phyloP scores from a whole-genome alignment of 2,329 filamentous ascomycete species.

The Penicillium sp. region DNA sequence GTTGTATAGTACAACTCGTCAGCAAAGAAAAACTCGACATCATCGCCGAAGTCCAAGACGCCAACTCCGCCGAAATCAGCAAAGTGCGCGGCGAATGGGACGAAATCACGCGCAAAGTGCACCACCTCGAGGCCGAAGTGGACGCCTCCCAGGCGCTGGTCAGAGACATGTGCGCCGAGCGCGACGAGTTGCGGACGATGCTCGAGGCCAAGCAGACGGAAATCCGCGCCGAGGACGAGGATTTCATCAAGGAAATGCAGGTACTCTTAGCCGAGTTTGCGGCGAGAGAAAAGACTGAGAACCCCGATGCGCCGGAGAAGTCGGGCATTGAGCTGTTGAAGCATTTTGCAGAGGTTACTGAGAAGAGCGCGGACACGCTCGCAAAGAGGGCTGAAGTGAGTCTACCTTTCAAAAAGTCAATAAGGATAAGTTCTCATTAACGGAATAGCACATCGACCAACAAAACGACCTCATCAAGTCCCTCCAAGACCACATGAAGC shows the following conservation, averaged over 20 bases:
- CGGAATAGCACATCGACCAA: constrained; percentile 37
- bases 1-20: constrained; percentile 29
- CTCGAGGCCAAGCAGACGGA: constrained; percentile 37
- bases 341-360: constrained; percentile 51
- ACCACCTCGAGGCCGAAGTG: constrained; percentile 36
- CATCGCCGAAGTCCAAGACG: constrained; percentile 33
- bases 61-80: constrained; percentile 30
- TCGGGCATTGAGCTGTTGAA: constrained; percentile 38
- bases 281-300: constrained; percentile 30
- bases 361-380: constrained; percentile 49
- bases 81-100: constrained; percentile 34
- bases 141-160: constrained; percentile 36
- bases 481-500: constrained; percentile 38
- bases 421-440: not conserved
- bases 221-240: constrained; percentile 38
- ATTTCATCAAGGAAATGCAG: constrained; percentile 39
- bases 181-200: constrained; percentile 36
- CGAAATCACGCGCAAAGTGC: constrained; percentile 29
- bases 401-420: constrained; percentile 11
- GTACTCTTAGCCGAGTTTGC: constrained; percentile 37
- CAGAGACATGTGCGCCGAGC: constrained; percentile 36
- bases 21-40: constrained; percentile 37
- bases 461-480: constrained; percentile 42
- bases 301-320: constrained; percentile 30
- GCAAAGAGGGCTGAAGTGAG: constrained; percentile 42